phyloP scores from a whole-genome alignment of 2,329 filamentous ascomycete species.

The Trichoderma simmonsii region DNA sequence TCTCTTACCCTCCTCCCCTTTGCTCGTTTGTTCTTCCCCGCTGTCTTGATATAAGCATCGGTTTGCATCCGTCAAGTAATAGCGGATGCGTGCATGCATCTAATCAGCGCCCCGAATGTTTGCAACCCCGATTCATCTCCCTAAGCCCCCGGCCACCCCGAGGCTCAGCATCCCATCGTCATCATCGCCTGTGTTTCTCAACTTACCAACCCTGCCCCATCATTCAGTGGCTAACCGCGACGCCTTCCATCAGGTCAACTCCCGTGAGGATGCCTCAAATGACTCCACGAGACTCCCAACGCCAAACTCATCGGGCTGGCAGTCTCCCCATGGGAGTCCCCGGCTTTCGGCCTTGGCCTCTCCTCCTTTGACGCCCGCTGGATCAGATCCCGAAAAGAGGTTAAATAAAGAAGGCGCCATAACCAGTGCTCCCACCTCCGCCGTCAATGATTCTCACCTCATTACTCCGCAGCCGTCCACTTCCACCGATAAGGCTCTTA shows the following conservation, averaged over 20 bases:
- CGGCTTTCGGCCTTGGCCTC: conserved; percentile 72
- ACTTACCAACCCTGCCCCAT: background rate
- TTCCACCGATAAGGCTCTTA: conserved; percentile 49
- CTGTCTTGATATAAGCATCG: background rate
- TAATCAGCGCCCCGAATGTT: background rate
- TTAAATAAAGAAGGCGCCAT: conserved; percentile 33
- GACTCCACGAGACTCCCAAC: conserved; percentile 63
- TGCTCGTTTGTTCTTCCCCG: background rate
- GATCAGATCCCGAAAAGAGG: conserved; percentile 51
- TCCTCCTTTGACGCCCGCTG: conserved; percentile 84
- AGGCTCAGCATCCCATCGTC: background rate
- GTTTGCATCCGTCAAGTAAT: background rate
- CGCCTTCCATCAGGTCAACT: conserved; percentile 47
- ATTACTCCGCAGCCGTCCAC: conserved; percentile 68
- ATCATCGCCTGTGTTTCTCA: conserved; percentile 5
- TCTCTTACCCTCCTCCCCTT: background rate
- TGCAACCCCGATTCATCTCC: background rate
- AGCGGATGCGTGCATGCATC: background rate
- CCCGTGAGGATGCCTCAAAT: conserved; percentile 57
- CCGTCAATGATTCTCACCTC: conserved; percentile 41
- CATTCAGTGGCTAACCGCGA: conserved; percentile 29
- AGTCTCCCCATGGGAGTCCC: conserved; percentile 66
- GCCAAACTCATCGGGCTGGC: conserved; percentile 60
- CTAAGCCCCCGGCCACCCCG: background rate
- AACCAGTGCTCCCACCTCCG: conserved; percentile 33